Evolutionary conservation across 1,139 yeast genomes (phyloP).

Genomic region (Diutina neorugosa): DNA sequence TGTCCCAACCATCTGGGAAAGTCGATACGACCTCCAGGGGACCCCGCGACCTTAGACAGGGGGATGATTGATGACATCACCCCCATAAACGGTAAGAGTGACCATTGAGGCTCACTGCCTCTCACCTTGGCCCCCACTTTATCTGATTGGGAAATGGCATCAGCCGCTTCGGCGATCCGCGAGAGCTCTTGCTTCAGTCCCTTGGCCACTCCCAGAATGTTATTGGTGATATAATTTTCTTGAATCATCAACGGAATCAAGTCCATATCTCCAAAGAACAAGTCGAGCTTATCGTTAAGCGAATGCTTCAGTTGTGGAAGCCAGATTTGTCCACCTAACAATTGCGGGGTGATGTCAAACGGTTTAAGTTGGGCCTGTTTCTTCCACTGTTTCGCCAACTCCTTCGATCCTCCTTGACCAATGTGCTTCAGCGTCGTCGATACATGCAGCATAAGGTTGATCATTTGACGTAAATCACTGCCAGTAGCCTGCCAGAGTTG

Average conservation of each 20-base stretch:
- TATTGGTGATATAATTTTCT: slow-evolving; percentile 63
- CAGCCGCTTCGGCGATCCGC: slow-evolving; percentile 69
- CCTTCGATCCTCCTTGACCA: slow-evolving; percentile 24
- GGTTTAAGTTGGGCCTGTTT: slow-evolving; percentile 88
- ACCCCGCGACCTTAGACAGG: slow-evolving; percentile 62
- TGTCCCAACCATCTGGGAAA: slow-evolving; percentile 89
- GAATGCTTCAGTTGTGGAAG: slow-evolving; percentile 39
- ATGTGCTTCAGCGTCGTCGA: slow-evolving; percentile 57
- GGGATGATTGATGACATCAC: slow-evolving; percentile 81
- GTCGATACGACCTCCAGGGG: slow-evolving; percentile 41
- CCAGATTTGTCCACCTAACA: slow-evolving; percentile 54
- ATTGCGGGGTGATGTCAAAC: slow-evolving; percentile 73
- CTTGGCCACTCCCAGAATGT: slow-evolving; percentile 40
- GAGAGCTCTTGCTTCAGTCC: slow-evolving; percentile 39
- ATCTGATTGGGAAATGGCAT: slow-evolving; percentile 74
- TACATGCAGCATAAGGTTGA: slow-evolving; percentile 77
- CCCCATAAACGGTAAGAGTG: slow-evolving; percentile 86
- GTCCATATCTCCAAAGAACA: slow-evolving; percentile 91
- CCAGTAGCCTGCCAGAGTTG: slow-evolving; percentile 77
- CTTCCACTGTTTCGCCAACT: slow-evolving; percentile 64
- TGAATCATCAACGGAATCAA: slow-evolving; percentile 93
- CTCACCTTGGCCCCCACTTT: slow-evolving; percentile 70
- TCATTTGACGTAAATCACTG: slow-evolving; percentile 90
- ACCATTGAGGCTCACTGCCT: slow-evolving; percentile 93
- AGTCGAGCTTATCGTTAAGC: slow-evolving; percentile 73